Evolutionary conservation across 164 flowering plant genomes (phyloP).

Genomic region (Chimonanthus salicifolius): DNA sequence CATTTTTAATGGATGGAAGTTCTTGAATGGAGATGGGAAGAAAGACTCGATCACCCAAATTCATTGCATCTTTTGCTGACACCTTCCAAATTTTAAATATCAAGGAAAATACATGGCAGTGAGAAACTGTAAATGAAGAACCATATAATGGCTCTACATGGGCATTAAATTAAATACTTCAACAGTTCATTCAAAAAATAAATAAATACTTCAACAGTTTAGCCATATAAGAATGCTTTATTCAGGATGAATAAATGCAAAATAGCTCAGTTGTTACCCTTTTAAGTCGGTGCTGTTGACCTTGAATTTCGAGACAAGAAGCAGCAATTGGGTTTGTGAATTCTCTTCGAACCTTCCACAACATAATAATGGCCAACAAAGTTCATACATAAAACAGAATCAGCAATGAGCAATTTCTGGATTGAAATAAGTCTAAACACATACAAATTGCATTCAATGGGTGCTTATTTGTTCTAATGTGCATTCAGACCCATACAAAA

Average conservation of each 20-base stretch:
- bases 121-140: neutral
- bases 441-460: no score
- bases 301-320: constrained; percentile 14
- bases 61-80: constrained; percentile 69
- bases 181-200: neutral
- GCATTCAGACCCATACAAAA: neutral
- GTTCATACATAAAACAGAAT: neutral
- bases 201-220: no score
- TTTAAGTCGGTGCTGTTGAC: constrained; percentile 30
- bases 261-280: constrained; percentile 42
- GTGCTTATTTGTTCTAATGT: neutral
- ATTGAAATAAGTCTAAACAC: neutral
- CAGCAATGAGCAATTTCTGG: neutral
- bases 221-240: no score
- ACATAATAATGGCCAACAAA: neutral
- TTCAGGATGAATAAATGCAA: neutral
- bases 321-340: constrained; percentile 10
- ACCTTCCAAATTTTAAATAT: constrained; percentile 39
- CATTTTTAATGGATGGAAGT: constrained; percentile 25
- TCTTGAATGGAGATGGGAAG: constrained; percentile 64
- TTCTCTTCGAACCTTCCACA: constrained; percentile 68
- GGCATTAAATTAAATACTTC: neutral
- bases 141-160: neutral
- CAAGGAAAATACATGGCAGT: neutral
- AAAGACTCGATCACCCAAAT: constrained; percentile 60